A percentile compares a stretch with the other conserved stretches of the same genome.
Evolutionary conservation across 371 early-diverging fungal genomes (phyloP).

Genomic region (Dipsacomyces acuminosporus): DNA sequence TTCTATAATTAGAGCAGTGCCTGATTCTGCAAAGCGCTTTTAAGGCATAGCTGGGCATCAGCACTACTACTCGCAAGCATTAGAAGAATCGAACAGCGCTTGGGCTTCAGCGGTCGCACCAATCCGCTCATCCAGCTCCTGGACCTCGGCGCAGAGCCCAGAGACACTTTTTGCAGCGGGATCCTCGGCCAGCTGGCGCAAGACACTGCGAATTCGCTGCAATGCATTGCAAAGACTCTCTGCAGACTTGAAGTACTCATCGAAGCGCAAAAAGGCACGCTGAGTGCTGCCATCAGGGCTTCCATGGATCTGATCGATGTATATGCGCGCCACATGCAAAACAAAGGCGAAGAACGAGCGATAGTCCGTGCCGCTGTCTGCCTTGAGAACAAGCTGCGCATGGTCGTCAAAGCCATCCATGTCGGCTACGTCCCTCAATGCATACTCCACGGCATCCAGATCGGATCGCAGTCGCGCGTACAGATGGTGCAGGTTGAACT

Average conservation of each 20-base stretch:
- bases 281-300: not conserved
- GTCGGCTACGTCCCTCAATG: slow-evolving; percentile 55
- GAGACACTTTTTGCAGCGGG: not conserved
- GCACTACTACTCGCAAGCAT: too few relatives aligned
- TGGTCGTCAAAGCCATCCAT: slow-evolving; percentile 32
- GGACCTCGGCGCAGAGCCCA: not conserved
- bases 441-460: slow-evolving; percentile 50
- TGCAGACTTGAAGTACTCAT: not conserved
- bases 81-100: too few relatives aligned
- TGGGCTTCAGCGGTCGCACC: too few relatives aligned
- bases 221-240: slow-evolving; percentile 8
- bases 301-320: not conserved
- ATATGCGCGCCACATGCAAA: slow-evolving; percentile 5
- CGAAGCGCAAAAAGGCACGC: not conserved
- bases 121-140: not conserved
- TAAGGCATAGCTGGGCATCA: too few relatives aligned
- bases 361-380: slow-evolving; percentile 31
- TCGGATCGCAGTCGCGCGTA: slow-evolving; percentile 51
- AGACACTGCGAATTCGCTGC: slow-evolving; percentile 1
- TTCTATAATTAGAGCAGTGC: too few relatives aligned
- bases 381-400: slow-evolving; percentile 29
- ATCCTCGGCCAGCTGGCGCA: slow-evolving; percentile 12
- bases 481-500: slow-evolving; percentile 43
- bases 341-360: slow-evolving; percentile 19
- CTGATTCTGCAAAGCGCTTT: too few relatives aligned